Evolutionary conservation across 1,284 basidiomycete genomes (phyloP).

Genomic region (Leccinum insigne): DNA sequence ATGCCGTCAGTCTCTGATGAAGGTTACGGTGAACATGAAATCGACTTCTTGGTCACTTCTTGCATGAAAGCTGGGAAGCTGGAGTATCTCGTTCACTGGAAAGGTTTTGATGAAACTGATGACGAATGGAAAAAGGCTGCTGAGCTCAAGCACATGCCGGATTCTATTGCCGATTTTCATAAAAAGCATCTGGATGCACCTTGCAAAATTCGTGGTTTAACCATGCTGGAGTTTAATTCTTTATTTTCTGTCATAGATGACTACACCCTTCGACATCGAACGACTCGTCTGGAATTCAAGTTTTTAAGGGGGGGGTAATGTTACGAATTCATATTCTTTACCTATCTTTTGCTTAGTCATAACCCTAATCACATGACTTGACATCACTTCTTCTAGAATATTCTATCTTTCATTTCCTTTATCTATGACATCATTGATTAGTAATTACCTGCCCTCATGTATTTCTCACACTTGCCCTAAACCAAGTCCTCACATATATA

Average conservation of each 20-base stretch:
- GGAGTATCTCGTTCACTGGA: not conserved
- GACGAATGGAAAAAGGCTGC: fast-evolving
- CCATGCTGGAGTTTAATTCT: not conserved
- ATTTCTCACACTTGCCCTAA: too few species aligned
- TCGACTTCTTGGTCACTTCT: not conserved
- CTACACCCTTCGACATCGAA: not conserved
- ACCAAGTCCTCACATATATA: too few species aligned
- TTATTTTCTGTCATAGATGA: not conserved
- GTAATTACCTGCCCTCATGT: too few species aligned
- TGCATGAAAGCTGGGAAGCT: not conserved
- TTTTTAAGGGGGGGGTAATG: not conserved
- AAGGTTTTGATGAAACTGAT: not conserved
- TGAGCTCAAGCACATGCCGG: fast-evolving
- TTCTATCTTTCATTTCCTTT: too few species aligned
- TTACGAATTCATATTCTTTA: too few species aligned
- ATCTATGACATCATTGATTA: too few species aligned
- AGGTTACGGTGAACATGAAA: not conserved
- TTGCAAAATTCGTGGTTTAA: not conserved
- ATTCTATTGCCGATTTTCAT: not conserved
- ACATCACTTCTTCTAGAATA: too few species aligned
- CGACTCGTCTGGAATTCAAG: not conserved
- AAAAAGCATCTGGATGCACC: not conserved
- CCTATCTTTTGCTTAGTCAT: too few species aligned
- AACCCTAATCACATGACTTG: too few species aligned
- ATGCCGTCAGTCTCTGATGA: not conserved